Evolutionary conservation across 192 early-diverging fungal species (phyloP), one percentile per base, ranked within the genome.

Genomic region (Glomus cerebriforme): DNA sequence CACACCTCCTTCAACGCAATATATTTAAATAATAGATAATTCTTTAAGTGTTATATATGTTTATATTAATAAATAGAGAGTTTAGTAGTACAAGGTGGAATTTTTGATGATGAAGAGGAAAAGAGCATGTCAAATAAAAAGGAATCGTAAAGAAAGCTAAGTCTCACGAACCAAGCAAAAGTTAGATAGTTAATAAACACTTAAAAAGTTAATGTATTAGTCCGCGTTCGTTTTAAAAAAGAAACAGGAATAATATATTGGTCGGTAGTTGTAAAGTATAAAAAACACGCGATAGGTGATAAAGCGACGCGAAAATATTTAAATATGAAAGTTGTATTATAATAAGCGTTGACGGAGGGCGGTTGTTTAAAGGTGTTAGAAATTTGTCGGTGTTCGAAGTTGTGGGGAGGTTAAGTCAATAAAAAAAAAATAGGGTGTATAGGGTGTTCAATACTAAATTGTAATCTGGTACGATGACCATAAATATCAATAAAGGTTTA

Each of bases 231-330:
- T 37, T 54, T 54, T 54, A 22, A 22, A 54, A 54, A 54, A 22
- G 49, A 54, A 67, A 22, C 27, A 22, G 17, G 65, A 34, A 67
- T 5, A 32, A 67, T 32, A 67, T 32, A 67, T 13, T 34, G 31
- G 32, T 19, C 29, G 15, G 31, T 34, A 32, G 26, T 66, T 37
- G 19, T 32, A 35, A 34, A 32, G 17, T 54, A 22, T 19, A 34
- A 22, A 67, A 67, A 67, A 67, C 65, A 67, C 65, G 65, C 65
- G 65, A 67, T 67, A 67, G 32, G 27, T 9, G 65, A 67, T 34
- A 34, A 67, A 67, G 65, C 19, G 65, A 67, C 65, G 65, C 65
- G 65, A 67, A 67, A 67, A 37, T 67, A 35, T 34, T 34, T 34
- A 67, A 67, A 22, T 34, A 34, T 19, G 65, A 67, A 7, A 34